Evolutionary conservation across 352 stramenopile genomes (phyloP), one percentile per base, ranked within the genome.

Genomic region (Peronospora tabacina): DNA sequence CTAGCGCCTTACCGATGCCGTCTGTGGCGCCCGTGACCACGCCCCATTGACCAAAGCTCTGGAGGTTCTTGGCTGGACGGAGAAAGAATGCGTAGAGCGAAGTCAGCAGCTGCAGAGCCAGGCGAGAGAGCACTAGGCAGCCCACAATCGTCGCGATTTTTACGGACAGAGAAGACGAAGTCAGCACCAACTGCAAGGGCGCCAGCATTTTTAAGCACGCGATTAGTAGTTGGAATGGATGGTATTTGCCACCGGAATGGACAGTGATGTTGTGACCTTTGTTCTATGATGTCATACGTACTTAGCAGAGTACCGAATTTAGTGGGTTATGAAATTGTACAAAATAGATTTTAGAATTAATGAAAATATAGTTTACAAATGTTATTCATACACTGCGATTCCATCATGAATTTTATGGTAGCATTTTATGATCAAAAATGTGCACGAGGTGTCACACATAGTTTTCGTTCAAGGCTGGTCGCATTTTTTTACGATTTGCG

Each of bases 21-120:
- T 96, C 87, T n/a, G 84, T 99, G 32, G 95, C 96, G 44, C 96
- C 96, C 34, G 96, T 99, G 40, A 99, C 82, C 34, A 99, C 84
- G 26, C 92, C 95, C 93, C 96, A 99, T 68, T 97, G 76, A 45
- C 97, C 97, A 51, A 98, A 97, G 61, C 82, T 83, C 53, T 89
- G 95, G 37, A 98, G 62, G 59, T 96, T 86, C 60, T 97, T 97
- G 38, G 75, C 77, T 33, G 91, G 94, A 17, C 94, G 93, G 37
- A 98, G 56, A 70, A 98, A 98, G 66, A 89, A 90, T 44, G 65
- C 58, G 62, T 86, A 93, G 55, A 89, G 42, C 34, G 59, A 66
- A 4, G 52, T 56, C 15, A 87, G 17, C 20, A 86, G 26, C 46
- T 68, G 61, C 36, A 90, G 58, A 39, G 58, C 71, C 24, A 88